Evolutionary conservation across 2,329 filamentous ascomycete species (phyloP), one percentile per base, ranked within the genome.

Genomic region (Diaporthe capsici): DNA sequence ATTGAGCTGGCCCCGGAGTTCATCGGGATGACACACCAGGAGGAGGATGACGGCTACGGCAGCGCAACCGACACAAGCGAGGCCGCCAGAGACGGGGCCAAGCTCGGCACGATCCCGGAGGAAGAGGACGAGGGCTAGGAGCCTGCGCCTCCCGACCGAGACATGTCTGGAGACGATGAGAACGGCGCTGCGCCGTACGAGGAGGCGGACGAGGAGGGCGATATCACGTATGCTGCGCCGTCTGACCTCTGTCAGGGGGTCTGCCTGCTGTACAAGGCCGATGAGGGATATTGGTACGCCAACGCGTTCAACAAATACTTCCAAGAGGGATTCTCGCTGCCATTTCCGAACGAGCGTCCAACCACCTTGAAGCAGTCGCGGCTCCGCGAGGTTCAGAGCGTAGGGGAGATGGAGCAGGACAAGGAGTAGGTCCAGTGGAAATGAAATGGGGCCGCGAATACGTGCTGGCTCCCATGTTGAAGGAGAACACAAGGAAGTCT

Each of bases 101-200:
- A 53, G 34, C 65, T 55, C 34, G 65, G 22, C 34, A 70, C 49
- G 8, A 70, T 55, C 25, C 65, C 47, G 34, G 65, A 70, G 49
- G 65, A 42, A 15, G 49, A 55, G 49, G 9, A 39, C 9, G 49
- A 70, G n/a, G 65, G 65, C 65, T 55, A 70, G 65, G 5, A 70
- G 47, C 31, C 65, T 22, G n/a, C 10, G 31, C 1, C 15, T 8
- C 13, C 34, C 49, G n/a, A 39, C 15, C 9, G 17, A 15, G n/a
- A 13, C 1, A 7, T 25, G 47, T 6, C 22, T 8, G n/a, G 31
- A n/a, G n/a, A 31, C 15, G 31, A 37, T 2, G 3, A n/a, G 31
- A n/a, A 13, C 1, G 15, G 8, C 2, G 51, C 6, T 20, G 3
- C 25, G 8, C 4, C 51, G 2, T 31, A 13, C 51, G 28, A 60